Conservation (phyloP, 148 eudicot species). For the Chenopodium suecicum region DNA sequence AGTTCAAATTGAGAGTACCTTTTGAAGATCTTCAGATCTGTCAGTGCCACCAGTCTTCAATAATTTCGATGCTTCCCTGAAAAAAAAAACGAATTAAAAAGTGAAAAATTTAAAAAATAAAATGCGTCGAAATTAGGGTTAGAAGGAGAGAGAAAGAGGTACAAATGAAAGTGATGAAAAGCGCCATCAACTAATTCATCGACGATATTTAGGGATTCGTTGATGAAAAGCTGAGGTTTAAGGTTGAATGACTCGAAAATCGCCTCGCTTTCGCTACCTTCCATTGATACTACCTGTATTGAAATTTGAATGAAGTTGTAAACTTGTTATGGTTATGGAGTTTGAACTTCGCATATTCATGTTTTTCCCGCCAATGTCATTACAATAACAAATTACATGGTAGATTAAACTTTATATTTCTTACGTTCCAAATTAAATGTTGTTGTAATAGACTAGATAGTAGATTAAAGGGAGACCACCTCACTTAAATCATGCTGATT, state of each 20-base stretch:
- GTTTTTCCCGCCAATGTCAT: no score
- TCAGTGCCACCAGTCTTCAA: constrained; percentile 53
- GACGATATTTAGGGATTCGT: constrained; percentile 58
- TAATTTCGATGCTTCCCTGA: constrained; percentile 53
- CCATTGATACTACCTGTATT: constrained; percentile 34
- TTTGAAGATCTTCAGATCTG: constrained; percentile 50
- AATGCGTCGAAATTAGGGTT: neutral
- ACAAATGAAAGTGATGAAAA: constrained; percentile 65
- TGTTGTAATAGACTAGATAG: no score
- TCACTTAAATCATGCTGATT: no score
- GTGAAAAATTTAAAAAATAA: neutral
- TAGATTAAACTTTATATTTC: no score
- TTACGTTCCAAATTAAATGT: no score
- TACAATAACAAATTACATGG: no score
- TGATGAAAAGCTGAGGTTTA: constrained; percentile 77
- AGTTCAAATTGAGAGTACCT: constrained; percentile 30
- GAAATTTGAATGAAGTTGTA: neutral
- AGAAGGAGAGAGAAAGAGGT: constrained; percentile 14
- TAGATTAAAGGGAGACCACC: no score
- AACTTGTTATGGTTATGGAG: neutral
- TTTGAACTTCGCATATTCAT: neutral
- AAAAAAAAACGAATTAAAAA: neutral
- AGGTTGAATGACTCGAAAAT: constrained; percentile 63
- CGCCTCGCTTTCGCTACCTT: constrained; percentile 53
- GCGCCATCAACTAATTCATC: constrained; percentile 66